These are phyloP conservation scores for Alternaria viburni DNA, from an alignment of 2,329 filamentous ascomycete species.

Conservation along the genomic window DNA sequence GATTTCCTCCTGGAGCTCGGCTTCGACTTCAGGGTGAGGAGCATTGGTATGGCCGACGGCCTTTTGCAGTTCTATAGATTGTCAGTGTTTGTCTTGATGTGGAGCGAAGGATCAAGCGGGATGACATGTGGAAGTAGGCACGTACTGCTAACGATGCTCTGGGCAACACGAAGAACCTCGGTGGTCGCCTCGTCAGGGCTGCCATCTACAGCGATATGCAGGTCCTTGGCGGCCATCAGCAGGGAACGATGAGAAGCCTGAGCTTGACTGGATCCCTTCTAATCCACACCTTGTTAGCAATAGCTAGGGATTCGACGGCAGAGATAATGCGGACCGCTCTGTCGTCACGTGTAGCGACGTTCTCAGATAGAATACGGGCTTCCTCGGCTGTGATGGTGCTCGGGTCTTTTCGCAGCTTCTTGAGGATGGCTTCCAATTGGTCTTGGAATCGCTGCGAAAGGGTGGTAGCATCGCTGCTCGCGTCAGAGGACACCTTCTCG, in stretches of 20 bases:
- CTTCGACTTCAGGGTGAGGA: conserved; percentile 39
- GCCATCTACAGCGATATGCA: conserved; percentile 32
- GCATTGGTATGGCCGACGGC: conserved; percentile 31
- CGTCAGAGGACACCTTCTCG: background rate
- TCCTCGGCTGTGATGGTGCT: conserved; percentile 40
- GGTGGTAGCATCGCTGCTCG: background rate
- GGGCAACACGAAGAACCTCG: conserved; percentile 33
- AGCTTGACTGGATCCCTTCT: conserved; percentile 12
- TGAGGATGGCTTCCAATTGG: conserved; percentile 6
- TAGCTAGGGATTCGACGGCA: conserved; percentile 35
- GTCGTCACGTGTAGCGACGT: conserved; percentile 27
- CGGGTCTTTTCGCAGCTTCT: conserved; percentile 33
- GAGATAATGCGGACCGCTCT: conserved; percentile 36
- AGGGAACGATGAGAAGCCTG: conserved; percentile 26
- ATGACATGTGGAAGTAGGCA: background rate
- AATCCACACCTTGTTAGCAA: conserved; percentile 29
- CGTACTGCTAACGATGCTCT: conserved; percentile 41
- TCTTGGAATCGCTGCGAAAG: conserved; percentile 3
- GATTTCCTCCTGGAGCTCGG: conserved; percentile 37
- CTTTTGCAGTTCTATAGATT: conserved; percentile 37
- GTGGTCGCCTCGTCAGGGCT: conserved; percentile 32
- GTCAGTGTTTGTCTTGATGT: conserved; percentile 7
- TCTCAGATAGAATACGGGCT: conserved; percentile 37
- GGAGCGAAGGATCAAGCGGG: background rate
- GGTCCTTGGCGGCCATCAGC: conserved; percentile 34